Base-by-base conservation (phyloP, 805 yeast species). In the Ogataea allantospora region DNA sequence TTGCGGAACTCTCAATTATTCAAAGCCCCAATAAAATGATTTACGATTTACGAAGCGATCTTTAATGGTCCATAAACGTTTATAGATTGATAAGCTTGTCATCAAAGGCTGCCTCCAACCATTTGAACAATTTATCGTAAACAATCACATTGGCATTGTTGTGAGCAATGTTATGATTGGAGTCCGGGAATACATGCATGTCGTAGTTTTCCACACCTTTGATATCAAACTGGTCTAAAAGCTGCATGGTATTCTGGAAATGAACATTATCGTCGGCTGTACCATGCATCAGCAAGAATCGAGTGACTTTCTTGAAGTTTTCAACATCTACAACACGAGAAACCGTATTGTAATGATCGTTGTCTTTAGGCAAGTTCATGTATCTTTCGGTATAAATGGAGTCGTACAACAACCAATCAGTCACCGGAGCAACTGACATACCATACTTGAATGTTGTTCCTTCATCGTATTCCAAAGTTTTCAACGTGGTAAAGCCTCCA, bases 101-200 rank as follows among this genome's bases (percentile, higher is more conserved):
- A 20, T 46, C 56, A 48, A 78, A 82, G 0, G 87, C 87, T 47
- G 71, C 66, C 32, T 57, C 53, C 49, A 83, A 50, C 98, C 98
- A 89, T 36, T 62, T 58, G 46, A 71, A 69, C 30, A 93, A 60
- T 57, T 83, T 80, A 49, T 80, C 85, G 57, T 75, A 86, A 7
- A 93, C 82, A 24, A 88, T 70, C 9, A 65, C 62, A 57, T 79
- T 77, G 4, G 95, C 96, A 57, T 88, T 87, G 62, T 93, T 95
- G 57, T 71, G 79, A 34, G 61, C 62, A 30, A 93, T 91, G 31
- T 81, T 71, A 59, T 93, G 99, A 55, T 89, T 91, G 16, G 95
- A 84, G 59, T 93, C 99, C 0, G 99, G 98, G 64, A 82, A 93
- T 10, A 88, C 73, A 50, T 81, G 88, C 66, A 88, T 70, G 53